Evolutionary conservation across 1,284 basidiomycete species (phyloP), one percentile per base, ranked within the genome.

Genomic region (Gymnopus androsaceus): DNA sequence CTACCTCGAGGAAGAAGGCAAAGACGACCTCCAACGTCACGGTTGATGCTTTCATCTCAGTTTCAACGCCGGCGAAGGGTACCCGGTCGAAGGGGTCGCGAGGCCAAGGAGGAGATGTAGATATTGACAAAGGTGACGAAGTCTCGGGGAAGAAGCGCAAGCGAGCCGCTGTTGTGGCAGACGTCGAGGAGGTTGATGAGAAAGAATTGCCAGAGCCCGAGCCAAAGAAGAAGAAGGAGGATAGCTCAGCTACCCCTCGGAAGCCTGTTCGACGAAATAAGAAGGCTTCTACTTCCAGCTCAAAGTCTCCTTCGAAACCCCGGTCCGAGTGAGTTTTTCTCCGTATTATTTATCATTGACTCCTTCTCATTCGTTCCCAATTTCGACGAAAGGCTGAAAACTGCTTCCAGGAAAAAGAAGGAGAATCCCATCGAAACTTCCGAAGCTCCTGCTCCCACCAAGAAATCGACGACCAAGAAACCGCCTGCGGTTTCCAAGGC

Each of bases 381-480:
- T 44, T 19, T 25, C 19, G n/a, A n/a, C 15, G 5, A 12, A 33
- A 59, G 58, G 40, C 54, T 56, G 19, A 56, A 53, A 50, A 53
- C 52, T 36, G 28, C 52, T 27, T 59, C 58, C 25, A 56, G 55
- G 9, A 59, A 51, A 30, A 46, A 55, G 28, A 59, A 59, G 36
- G 58, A 59, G 48, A 59, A 59, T 15, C 12, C 55, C 3, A 31
- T 40, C 8, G 21, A 19, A 4, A 31, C 28, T 34, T 33, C 45
- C 30, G n/a, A 38, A 31, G 11, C 40, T 14, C 19, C 25, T 47
- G 19, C 36, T 27, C 17, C 25, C 33, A 42, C n/a, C n/a, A 40
- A 40, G 9, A 58, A 58, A 42, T 15, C 15, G 1, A 19, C 51
- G 19, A 33, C 40, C 8, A 40, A 12, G 25, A 57, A 38, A 33